phyloP scores from a whole-genome alignment of 768 basidiomycete genomes.

The Leucosporidium yakuticum region DNA sequence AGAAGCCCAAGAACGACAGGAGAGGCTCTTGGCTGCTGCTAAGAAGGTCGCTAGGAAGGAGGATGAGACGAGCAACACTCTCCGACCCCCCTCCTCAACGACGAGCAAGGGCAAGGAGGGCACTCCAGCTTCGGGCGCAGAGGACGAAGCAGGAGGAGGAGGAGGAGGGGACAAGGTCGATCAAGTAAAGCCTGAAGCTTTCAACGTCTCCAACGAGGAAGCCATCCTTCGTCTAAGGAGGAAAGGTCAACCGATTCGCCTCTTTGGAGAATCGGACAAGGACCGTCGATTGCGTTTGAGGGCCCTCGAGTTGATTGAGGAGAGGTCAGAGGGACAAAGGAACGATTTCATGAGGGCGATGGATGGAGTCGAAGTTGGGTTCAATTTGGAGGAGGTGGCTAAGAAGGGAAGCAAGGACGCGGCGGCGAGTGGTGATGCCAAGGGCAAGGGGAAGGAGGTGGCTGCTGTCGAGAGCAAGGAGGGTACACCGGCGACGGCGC shows the following conservation, averaged over 20 bases:
- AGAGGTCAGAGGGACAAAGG: slow-evolving; percentile 67
- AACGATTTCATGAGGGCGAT: slow-evolving; percentile 73
- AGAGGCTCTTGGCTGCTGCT: slow-evolving; percentile 39
- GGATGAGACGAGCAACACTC: slow-evolving; percentile 29
- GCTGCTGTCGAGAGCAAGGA: slow-evolving; percentile 56
- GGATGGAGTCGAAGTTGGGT: slow-evolving; percentile 56
- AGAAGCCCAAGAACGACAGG: slow-evolving; percentile 46
- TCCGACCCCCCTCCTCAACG: slow-evolving; percentile 1
- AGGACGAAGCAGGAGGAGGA: slow-evolving; percentile 30
- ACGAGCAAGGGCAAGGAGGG: slow-evolving; percentile 25
- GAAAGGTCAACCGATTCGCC: slow-evolving; percentile 87
- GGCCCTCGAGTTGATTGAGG: slow-evolving; percentile 89
- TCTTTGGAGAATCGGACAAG: slow-evolving; percentile 94
- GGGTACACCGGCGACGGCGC: slow-evolving; percentile 46
- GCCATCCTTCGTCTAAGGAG: slow-evolving; percentile 77
- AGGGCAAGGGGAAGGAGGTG: slow-evolving; percentile 29
- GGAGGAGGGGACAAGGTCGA: background rate
- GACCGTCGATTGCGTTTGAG: slow-evolving; percentile 81
- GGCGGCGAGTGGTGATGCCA: background rate
- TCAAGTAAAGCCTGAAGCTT: slow-evolving; percentile 44
- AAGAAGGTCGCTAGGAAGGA: slow-evolving; percentile 38
- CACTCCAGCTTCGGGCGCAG: slow-evolving; percentile 25
- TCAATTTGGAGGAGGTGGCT: slow-evolving; percentile 62
- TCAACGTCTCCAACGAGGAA: slow-evolving; percentile 91
- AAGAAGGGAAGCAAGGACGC: background rate